Conservation (phyloP, 2,329 filamentous ascomycete genomes). For the Orbilia quercus region DNA sequence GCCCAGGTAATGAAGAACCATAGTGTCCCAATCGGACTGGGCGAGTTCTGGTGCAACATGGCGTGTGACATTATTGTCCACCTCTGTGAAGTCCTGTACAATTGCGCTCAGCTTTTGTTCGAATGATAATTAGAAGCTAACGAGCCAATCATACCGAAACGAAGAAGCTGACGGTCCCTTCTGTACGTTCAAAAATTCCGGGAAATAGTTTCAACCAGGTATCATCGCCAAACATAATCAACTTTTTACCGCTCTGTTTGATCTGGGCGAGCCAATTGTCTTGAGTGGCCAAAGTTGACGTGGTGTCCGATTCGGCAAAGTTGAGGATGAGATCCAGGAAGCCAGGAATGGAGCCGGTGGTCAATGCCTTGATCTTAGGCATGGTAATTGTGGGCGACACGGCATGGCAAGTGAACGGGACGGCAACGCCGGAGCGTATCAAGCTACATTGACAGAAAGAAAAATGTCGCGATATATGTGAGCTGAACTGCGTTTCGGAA, state of each 20-base stretch:
- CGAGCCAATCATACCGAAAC: slow-evolving; percentile 78
- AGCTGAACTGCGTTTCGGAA: slow-evolving; percentile 5
- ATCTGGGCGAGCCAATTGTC: slow-evolving; percentile 98
- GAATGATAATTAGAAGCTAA: slow-evolving; percentile 28
- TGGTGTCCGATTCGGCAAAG: slow-evolving; percentile 91
- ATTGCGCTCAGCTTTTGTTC: slow-evolving; percentile 59
- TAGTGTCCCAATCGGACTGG: slow-evolving; percentile 85
- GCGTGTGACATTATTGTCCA: slow-evolving; percentile 95
- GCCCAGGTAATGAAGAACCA: slow-evolving; percentile 95
- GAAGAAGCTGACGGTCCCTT: slow-evolving; percentile 98
- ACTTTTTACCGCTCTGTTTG: slow-evolving; percentile 78
- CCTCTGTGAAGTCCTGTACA: slow-evolving; percentile 89
- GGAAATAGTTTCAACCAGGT: slow-evolving; percentile 99
- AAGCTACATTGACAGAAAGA: slow-evolving; percentile 69
- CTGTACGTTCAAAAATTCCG: slow-evolving; percentile 82
- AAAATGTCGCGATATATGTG: slow-evolving; percentile 15
- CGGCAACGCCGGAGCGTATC: slow-evolving; percentile 81
- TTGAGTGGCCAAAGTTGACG: slow-evolving; percentile 85
- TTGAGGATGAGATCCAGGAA: slow-evolving; percentile 98
- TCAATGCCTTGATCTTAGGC: slow-evolving; percentile 96
- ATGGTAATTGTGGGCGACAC: slow-evolving; percentile 98
- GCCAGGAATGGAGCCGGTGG: slow-evolving; percentile 96
- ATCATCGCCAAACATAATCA: slow-evolving; percentile 97
- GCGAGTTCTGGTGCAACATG: slow-evolving; percentile 82
- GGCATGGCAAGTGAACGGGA: slow-evolving; percentile 95